These are phyloP conservation scores for Cladophialophora carrionii DNA, from an alignment of 2,329 filamentous ascomycete genomes.

Conservation along the genomic window DNA sequence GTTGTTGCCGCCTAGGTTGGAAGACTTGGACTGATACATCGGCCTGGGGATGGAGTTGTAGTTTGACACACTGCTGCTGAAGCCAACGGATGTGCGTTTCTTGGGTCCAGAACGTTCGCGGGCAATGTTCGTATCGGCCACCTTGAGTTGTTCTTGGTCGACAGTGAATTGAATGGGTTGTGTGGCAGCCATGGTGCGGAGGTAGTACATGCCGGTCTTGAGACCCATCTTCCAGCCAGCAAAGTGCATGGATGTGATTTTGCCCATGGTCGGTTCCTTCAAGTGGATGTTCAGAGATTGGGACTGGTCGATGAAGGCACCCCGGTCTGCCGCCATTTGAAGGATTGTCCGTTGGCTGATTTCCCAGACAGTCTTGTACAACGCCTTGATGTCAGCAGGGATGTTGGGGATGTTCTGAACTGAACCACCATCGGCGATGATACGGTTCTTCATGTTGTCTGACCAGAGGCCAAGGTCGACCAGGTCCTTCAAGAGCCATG, in stretches of 20 bases:
- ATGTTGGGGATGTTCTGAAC: slow-evolving; percentile 98
- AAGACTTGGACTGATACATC: slow-evolving; percentile 63
- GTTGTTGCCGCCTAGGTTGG: slow-evolving; percentile 41
- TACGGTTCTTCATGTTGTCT: slow-evolving; percentile 99
- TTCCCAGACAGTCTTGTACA: slow-evolving; percentile 99
- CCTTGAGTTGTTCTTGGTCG: slow-evolving; percentile 90
- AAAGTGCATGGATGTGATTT: slow-evolving; percentile 99
- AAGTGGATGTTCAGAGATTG: slow-evolving; percentile 99
- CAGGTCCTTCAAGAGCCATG: slow-evolving; percentile 96
- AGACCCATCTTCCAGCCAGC: slow-evolving; percentile 98
- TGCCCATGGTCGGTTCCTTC: slow-evolving; percentile 99
- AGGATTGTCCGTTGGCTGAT: slow-evolving; percentile 94
- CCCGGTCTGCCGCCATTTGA: slow-evolving; percentile 97
- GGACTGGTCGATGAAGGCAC: slow-evolving; percentile 98
- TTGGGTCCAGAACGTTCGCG: slow-evolving; percentile 59
- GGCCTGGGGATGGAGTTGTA: slow-evolving; percentile 67
- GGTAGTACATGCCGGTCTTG: slow-evolving; percentile 99
- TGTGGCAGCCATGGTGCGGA: slow-evolving; percentile 94
- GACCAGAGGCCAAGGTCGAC: slow-evolving; percentile 98
- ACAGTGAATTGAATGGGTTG: slow-evolving; percentile 99
- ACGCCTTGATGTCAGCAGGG: slow-evolving; percentile 87
- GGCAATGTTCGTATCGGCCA: slow-evolving; percentile 77
- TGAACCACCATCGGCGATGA: slow-evolving; percentile 94
- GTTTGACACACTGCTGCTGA: slow-evolving; percentile 52
- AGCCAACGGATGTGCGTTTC: slow-evolving; percentile 69